These are phyloP conservation scores for Hymenoscyphus salicellus DNA, from an alignment of 2,329 filamentous ascomycete genomes.

Conservation along the genomic window DNA sequence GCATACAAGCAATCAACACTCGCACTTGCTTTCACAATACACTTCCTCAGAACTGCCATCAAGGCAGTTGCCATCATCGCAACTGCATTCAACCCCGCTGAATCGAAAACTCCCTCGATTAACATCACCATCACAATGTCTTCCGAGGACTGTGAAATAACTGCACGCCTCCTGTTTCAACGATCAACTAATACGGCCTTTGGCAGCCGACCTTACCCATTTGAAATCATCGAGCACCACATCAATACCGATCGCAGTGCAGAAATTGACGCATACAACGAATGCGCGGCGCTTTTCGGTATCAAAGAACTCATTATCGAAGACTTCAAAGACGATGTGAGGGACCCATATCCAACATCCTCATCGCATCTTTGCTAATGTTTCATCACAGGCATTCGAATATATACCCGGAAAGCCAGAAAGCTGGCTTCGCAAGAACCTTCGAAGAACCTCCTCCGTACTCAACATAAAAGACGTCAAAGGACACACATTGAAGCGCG, in stretches of 20 bases:
- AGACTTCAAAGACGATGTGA: slow-evolving; percentile 27
- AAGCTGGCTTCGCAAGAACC: slow-evolving; percentile 41
- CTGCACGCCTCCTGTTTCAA: no score
- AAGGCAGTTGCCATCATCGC: no score
- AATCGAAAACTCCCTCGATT: no score
- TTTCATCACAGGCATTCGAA: background rate
- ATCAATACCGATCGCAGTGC: background rate
- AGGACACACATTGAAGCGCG: slow-evolving; percentile 39
- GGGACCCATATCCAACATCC: slow-evolving; percentile 11
- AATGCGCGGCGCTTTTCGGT: slow-evolving; percentile 38
- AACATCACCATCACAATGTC: no score
- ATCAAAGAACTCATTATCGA: slow-evolving; percentile 37
- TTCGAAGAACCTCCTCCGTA: slow-evolving; percentile 38
- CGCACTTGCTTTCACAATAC: no score
- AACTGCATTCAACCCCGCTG: no score
- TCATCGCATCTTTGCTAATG: slow-evolving; percentile 11
- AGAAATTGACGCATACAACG: background rate
- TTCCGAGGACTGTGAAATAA: no score
- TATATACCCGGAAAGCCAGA: slow-evolving; percentile 28
- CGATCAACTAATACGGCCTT: no score
- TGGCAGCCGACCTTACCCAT: background rate
- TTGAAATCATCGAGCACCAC: background rate
- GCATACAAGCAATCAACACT: no score
- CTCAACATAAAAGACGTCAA: slow-evolving; percentile 27
- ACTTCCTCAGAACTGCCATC: no score